Evolutionary conservation across 345 rosid genomes (phyloP), one percentile per base, ranked within the genome.

Genomic region (Rhodamnia rubescens): DNA sequence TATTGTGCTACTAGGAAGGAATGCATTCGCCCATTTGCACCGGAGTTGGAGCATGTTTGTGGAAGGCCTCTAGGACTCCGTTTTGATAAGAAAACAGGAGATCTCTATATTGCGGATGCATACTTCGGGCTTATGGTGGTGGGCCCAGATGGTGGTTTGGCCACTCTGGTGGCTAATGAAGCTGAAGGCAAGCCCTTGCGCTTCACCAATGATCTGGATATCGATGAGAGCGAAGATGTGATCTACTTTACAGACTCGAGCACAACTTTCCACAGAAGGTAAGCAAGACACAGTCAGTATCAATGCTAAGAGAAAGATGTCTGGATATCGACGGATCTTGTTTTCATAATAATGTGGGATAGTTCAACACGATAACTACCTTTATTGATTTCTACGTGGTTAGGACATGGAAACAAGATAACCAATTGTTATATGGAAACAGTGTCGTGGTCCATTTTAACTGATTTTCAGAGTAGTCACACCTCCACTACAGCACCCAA

Each of bases 241-340:
- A 88, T 95, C 50, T 94, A 95, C 91, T 95, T 95, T 88, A 93
- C 95, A 0, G 98, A 95, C 74, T 87, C 94, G 1, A 95, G 98
- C 86, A 84, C 92, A 24, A 80, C 7, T 40, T 94, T 90, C 91
- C 91, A 91, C 83, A 93, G 98, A 92, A 91, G 98, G 98, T 95
- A 85, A 56, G 64, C 24, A 49, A 49, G 32, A 54, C 52, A 13
- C 53, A 57, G 57, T 7, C 52, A 52, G 22, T 57, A 29, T 78
- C 49, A 29, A 47, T 54, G 16, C 21, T 61, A 14, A 42, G 27
- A 61, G 74, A 61, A 29, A 61, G 74, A 61, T 61, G 22, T 15
- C 42, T 61, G 42, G 74, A 61, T 61, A 15, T 29, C 18, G 21
- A 61, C 16, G 42, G 74, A 11, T 29, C 42, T 29, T 15, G 22